phyloP scores from a whole-genome alignment of 257 asterid species.

The Ilex aquifolium region DNA sequence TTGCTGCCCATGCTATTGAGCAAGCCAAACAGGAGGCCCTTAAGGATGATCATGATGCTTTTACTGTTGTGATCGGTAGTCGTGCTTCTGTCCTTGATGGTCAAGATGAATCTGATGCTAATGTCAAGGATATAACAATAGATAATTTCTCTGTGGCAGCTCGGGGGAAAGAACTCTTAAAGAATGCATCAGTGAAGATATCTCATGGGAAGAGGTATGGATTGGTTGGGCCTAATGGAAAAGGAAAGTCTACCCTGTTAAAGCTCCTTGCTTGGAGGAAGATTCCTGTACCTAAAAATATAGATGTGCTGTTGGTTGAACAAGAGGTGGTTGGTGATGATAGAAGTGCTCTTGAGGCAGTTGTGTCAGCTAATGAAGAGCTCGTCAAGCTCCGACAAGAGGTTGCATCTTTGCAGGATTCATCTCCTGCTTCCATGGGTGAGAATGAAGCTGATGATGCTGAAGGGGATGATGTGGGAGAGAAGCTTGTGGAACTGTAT shows the following conservation, averaged over 20 bases:
- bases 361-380: constrained; percentile 58
- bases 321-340: constrained; percentile 27
- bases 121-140: constrained; percentile 59
- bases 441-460: constrained; percentile 30
- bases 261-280: constrained; percentile 29
- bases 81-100: constrained; percentile 62
- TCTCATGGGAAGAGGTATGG: constrained; percentile 77
- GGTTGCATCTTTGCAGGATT: constrained; percentile 43
- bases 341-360: constrained; percentile 23
- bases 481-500: constrained; percentile 53
- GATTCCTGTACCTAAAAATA: constrained; percentile 26
- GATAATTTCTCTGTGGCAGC: constrained; percentile 67
- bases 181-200: constrained; percentile 50
- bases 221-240: constrained; percentile 69
- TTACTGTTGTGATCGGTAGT: constrained; percentile 65
- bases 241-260: constrained; percentile 57
- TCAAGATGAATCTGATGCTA: constrained; percentile 63
- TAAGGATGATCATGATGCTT: constrained; percentile 67
- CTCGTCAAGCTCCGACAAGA: constrained; percentile 51
- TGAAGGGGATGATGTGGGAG: constrained; percentile 42
- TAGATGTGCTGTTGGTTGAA: constrained; percentile 27
- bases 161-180: constrained; percentile 61
- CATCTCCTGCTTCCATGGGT: constrained; percentile 20
- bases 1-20: constrained; percentile 46
- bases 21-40: constrained; percentile 57